phyloP scores from a whole-genome alignment of 306 rosid species.

The Begonia loranthoides region DNA sequence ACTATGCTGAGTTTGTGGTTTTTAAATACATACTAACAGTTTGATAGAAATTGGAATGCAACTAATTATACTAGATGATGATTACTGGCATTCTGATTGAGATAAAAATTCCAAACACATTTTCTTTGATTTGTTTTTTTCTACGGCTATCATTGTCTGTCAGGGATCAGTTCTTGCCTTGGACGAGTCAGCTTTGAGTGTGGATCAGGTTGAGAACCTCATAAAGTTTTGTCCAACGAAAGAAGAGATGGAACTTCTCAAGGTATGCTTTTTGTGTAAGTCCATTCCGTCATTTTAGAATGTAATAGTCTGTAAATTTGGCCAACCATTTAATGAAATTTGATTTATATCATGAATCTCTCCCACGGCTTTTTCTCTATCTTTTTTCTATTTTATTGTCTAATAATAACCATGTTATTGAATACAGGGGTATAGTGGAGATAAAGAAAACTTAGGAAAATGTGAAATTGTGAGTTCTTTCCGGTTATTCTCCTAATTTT shows the following conservation, averaged over 20 bases:
- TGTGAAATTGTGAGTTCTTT: slow-evolving; percentile 60
- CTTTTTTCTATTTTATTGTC: not conserved
- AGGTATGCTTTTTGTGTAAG: slow-evolving; percentile 28
- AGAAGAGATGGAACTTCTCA: slow-evolving; percentile 84
- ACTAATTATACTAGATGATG: not conserved
- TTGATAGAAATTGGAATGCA: slow-evolving; percentile 11
- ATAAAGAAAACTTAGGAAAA: slow-evolving; percentile 79
- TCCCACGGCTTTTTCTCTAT: not conserved
- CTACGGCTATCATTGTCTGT: slow-evolving; percentile 10
- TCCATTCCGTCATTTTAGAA: not conserved
- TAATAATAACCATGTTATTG: slow-evolving; percentile 16
- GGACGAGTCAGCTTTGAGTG: slow-evolving; percentile 65
- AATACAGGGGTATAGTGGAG: slow-evolving; percentile 63
- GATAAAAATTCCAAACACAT: too few relatives aligned
- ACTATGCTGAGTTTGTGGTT: slow-evolving; percentile 1
- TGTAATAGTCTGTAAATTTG: too few relatives aligned
- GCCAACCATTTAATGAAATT: too few relatives aligned
- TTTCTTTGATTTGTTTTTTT: too few relatives aligned
- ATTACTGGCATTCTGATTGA: too few relatives aligned
- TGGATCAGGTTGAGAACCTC: slow-evolving; percentile 92
- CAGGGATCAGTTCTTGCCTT: slow-evolving; percentile 69
- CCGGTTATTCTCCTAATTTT: slow-evolving; percentile 3
- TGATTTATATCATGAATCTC: not conserved
- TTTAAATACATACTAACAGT: slow-evolving; percentile 9
- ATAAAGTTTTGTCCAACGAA: slow-evolving; percentile 90